Base-by-base conservation (phyloP, 352 stramenopile genomes). In the Pythium phragmiticola region DNA sequence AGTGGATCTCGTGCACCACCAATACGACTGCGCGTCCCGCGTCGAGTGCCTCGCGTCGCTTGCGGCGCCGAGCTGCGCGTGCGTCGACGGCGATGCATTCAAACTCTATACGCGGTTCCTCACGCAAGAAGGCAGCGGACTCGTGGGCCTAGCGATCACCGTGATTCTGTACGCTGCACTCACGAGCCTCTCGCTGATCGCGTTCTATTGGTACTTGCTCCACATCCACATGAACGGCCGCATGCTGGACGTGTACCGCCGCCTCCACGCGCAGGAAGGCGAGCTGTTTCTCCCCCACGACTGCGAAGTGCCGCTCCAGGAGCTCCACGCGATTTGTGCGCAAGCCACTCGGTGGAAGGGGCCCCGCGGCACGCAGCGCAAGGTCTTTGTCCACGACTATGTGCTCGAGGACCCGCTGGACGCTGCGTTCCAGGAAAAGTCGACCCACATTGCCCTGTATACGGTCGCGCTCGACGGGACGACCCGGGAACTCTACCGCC, bases 271-370 rank as follows among this genome's bases (percentile, higher is more conserved):
- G 9, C 74, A 81, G 9, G 82, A 94, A 47, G 64, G 75, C 48
- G 56, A 77, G 1, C 92, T 97, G 47, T 96, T 96, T 60, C 66
- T 97, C 14, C 90, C 90, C n/a, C 79, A 97, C 45, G 89, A 97
- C 68, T 80, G 86, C 50, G 90, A 97, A 48, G 61, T 97, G 17
- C 91, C 82, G 4, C 54, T 83, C 2, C 65, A 82, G 14, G 89
- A 97, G 63, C 66, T 97, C 14, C 57, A 78, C 23, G 63, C 74
- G n/a, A 76, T 95, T 9, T 90, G 80, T 63, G 72, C 74, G 16
- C 63, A 80, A 17, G 86, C 88, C 0, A 65, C 54, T n/a, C 77
- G 76, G 1, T 97, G 82, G 79, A 82, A 82, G 65, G 82, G 77
- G 0, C 74, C 79, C 4, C 65, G 65, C 6, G 88, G 87, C 12